phyloP scores from a whole-genome alignment of 176 grass and related monocot genomes.

The Olyra latifolia region DNA sequence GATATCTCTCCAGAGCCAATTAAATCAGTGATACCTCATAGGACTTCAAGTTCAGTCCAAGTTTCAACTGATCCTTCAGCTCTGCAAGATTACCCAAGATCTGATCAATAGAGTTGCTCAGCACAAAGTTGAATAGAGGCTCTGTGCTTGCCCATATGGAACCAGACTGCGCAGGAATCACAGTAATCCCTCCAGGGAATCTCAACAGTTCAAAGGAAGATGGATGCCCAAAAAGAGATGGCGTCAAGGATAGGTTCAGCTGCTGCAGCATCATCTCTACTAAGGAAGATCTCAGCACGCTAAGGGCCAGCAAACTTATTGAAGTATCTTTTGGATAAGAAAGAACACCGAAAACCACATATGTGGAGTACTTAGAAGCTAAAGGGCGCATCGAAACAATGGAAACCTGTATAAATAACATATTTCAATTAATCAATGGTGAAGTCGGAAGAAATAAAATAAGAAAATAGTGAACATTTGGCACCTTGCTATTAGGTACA shows the following conservation, averaged over 20 bases:
- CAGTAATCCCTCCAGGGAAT: slow-evolving; percentile 76
- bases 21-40: slow-evolving; percentile 54
- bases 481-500: slow-evolving; percentile 78
- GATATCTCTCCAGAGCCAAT: not conserved
- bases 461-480: not conserved
- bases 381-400: slow-evolving; percentile 59
- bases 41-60: slow-evolving; percentile 73
- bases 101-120: slow-evolving; percentile 63
- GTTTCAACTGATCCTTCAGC: slow-evolving; percentile 64
- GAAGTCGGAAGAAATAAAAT: not conserved
- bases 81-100: slow-evolving; percentile 66
- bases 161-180: slow-evolving; percentile 61
- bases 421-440: slow-evolving; percentile 21
- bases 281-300: slow-evolving; percentile 75
- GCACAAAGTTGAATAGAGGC: slow-evolving; percentile 65
- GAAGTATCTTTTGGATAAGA: slow-evolving; percentile 62
- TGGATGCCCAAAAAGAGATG: slow-evolving; percentile 63
- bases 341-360: slow-evolving; percentile 76
- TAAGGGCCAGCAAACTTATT: slow-evolving; percentile 67
- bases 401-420: slow-evolving; percentile 57
- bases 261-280: slow-evolving; percentile 66
- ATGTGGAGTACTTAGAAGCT: slow-evolving; percentile 56
- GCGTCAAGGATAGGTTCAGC: slow-evolving; percentile 65
- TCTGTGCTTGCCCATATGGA: slow-evolving; percentile 57
- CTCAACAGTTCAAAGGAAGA: slow-evolving; percentile 60